Percentiles rank a stretch among this genome's conserved stretches.
These are phyloP conservation scores for Babesia ovis DNA, from an alignment of 169 alveolate species.

Conservation along the genomic window DNA sequence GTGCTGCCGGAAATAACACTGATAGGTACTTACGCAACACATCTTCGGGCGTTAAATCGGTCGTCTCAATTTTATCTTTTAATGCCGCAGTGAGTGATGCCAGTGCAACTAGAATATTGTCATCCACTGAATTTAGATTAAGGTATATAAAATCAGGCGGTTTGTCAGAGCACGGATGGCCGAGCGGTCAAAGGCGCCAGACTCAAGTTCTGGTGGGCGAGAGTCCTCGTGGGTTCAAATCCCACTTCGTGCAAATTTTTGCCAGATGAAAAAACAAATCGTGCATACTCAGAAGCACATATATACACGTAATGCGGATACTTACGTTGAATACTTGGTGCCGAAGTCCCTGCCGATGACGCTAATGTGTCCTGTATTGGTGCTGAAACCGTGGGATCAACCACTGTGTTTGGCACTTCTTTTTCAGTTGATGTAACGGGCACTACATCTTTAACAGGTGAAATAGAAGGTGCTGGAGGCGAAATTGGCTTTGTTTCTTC, in stretches of 20 bases:
- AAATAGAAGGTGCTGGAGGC: neutral
- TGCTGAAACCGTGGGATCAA: too few species aligned
- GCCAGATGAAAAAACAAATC: neutral
- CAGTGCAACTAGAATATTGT: neutral
- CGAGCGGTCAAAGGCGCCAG: slow-evolving; percentile 92
- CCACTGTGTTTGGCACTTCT: too few species aligned
- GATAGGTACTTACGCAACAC: neutral
- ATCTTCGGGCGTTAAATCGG: neutral
- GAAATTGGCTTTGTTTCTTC: neutral
- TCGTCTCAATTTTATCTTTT: neutral
- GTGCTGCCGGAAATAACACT: neutral
- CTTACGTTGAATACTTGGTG: neutral
- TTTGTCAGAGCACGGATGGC: slow-evolving; percentile 83
- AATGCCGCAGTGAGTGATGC: neutral
- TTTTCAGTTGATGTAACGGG: too few species aligned
- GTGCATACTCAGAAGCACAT: neutral
- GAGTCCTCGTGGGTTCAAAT: slow-evolving; percentile 92
- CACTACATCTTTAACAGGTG: too few species aligned
- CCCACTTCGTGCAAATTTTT: slow-evolving; percentile 88
- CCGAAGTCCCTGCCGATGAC: neutral
- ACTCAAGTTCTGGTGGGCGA: slow-evolving; percentile 91
- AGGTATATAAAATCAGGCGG: slow-evolving; percentile 8
- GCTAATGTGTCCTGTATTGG: too few species aligned
- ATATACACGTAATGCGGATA: neutral
- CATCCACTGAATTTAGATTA: slow-evolving; percentile 2